Evolutionary conservation across 768 basidiomycete species (phyloP).

Genomic region (Lentinula guzmanii): DNA sequence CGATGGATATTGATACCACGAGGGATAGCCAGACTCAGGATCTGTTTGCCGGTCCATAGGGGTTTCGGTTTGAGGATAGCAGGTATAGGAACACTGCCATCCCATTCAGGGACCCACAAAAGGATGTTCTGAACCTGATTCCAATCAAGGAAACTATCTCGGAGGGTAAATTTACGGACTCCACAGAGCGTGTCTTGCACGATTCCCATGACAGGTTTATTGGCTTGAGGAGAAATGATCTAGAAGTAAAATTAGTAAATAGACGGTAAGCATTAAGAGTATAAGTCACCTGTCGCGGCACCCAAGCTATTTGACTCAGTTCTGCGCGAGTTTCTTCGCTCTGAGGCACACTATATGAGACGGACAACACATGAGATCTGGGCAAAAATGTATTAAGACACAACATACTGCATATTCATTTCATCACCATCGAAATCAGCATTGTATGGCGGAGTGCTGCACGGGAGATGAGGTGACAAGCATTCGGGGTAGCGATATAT

Average conservation of each 20-base stretch:
- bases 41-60: slow-evolving; percentile 97
- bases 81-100: slow-evolving; percentile 86
- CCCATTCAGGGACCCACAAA: slow-evolving; percentile 98
- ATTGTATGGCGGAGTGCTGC: slow-evolving; percentile 93
- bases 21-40: slow-evolving; percentile 87
- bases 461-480: slow-evolving; percentile 20
- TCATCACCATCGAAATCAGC: slow-evolving; percentile 99
- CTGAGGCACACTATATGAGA: slow-evolving; percentile 80
- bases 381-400: not conserved
- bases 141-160: slow-evolving; percentile 95
- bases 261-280: not conserved
- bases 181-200: slow-evolving; percentile 99
- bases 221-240: slow-evolving; percentile 99
- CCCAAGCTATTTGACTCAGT: slow-evolving; percentile 98
- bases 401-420: slow-evolving; percentile 99
- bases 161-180: slow-evolving; percentile 93
- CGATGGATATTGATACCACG: slow-evolving; percentile 92
- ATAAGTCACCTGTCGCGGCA: slow-evolving; percentile 75
- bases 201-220: slow-evolving; percentile 99
- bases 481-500: slow-evolving; percentile 13
- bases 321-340: slow-evolving; percentile 98
- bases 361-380: slow-evolving; percentile 7
- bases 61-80: slow-evolving; percentile 96
- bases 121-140: slow-evolving; percentile 94
- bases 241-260: slow-evolving; percentile 22